A percentile compares a stretch with the other conserved stretches of the same genome.
Evolutionary conservation across 2,329 filamentous ascomycete genomes (phyloP).

Genomic region (Chaetomiaceae sp.): DNA sequence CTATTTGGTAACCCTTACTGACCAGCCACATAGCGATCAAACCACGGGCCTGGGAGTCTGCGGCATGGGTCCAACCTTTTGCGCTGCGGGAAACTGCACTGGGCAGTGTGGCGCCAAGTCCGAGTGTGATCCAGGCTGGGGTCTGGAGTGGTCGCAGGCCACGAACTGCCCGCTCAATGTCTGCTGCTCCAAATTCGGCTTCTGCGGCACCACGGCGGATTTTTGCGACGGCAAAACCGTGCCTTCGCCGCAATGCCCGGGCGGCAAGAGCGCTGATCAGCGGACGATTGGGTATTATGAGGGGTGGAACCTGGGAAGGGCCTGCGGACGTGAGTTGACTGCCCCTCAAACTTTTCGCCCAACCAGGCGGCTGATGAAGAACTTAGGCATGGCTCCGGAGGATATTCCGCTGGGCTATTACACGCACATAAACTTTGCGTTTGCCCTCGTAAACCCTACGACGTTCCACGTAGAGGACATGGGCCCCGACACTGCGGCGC

Average conservation of each 20-base stretch:
- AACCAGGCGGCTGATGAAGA: background rate
- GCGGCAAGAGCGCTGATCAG: background rate
- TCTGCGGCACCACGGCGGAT: background rate
- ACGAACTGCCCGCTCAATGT: slow-evolving; percentile 4
- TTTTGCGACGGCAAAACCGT: slow-evolving; percentile 4
- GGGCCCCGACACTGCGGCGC: background rate
- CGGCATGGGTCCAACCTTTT: slow-evolving; percentile 1
- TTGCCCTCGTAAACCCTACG: background rate
- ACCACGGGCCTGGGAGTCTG: background rate
- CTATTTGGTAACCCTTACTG: too few relatives aligned
- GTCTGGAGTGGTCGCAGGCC: background rate
- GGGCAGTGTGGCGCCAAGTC: background rate
- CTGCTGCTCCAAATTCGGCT: slow-evolving; percentile 3
- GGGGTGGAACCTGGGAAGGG: background rate
- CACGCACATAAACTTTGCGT: slow-evolving; percentile 5
- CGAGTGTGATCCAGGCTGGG: slow-evolving; percentile 2
- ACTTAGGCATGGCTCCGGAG: background rate
- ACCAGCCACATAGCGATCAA: background rate
- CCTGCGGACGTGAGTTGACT: background rate
- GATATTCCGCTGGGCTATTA: background rate
- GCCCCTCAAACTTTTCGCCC: background rate
- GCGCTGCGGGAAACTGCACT: slow-evolving; percentile 1
- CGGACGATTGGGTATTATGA: slow-evolving; percentile 5
- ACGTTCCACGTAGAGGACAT: background rate
- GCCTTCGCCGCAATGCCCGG: background rate